Evolutionary conservation across 2,329 filamentous ascomycete genomes (phyloP).

Genomic region (Didymella segeticola): DNA sequence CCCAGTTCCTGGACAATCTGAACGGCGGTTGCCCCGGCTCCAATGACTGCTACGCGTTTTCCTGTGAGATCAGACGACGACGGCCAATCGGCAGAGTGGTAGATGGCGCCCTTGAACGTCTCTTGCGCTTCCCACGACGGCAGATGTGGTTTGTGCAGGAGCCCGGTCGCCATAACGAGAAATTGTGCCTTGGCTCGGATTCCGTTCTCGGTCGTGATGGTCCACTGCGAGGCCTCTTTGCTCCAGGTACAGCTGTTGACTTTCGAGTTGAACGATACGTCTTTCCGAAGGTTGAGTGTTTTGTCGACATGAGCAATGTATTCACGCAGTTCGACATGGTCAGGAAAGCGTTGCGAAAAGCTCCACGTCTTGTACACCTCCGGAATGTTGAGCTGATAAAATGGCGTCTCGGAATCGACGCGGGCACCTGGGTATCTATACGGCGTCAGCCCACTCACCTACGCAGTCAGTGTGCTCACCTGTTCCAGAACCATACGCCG

Average conservation of each 20-base stretch:
- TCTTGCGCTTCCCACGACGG: conserved; percentile 26
- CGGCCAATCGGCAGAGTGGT: conserved; percentile 36
- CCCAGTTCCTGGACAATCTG: conserved; percentile 37
- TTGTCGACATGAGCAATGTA: conserved; percentile 38
- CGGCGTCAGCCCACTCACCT: background rate
- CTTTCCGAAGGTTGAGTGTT: conserved; percentile 28
- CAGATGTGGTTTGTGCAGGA: conserved; percentile 26
- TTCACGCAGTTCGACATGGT: conserved; percentile 30
- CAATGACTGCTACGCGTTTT: conserved; percentile 35
- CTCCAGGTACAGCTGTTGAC: conserved; percentile 55
- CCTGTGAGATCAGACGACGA: conserved; percentile 43
- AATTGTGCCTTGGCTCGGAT: conserved; percentile 54
- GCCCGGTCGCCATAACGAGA: conserved; percentile 34
- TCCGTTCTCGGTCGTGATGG: conserved; percentile 53
- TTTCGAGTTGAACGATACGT: conserved; percentile 50
- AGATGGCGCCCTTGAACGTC: conserved; percentile 29
- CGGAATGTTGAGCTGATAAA: conserved; percentile 41
- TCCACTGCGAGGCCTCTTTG: conserved; percentile 50
- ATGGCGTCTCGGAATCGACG: conserved; percentile 38
- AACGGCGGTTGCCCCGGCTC: conserved; percentile 37
- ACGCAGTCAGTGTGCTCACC: background rate
- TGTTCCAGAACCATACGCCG: conserved; percentile 38
- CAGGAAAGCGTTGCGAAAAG: conserved; percentile 34
- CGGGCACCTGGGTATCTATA: conserved; percentile 40
- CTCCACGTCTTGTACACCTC: conserved; percentile 35